phyloP scores from a whole-genome alignment of 2,329 filamentous ascomycete genomes.

The Chaetomium sp. region DNA sequence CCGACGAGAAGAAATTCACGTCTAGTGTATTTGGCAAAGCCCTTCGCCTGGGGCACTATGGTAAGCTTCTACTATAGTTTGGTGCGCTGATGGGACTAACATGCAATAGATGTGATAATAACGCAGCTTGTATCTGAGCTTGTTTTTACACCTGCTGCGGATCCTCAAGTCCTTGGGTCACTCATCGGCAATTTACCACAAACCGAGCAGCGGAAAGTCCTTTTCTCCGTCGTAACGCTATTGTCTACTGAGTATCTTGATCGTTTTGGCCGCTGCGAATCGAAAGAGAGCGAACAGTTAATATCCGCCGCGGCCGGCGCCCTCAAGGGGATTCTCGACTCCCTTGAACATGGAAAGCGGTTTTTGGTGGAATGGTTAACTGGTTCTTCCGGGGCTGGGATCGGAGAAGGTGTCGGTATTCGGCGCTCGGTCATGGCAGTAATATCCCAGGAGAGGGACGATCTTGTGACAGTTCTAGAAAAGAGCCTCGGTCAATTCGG shows the following conservation, averaged over 20 bases:
- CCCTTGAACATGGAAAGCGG: constrained; percentile 42
- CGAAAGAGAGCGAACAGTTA: constrained; percentile 24
- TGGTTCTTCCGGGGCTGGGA: constrained; percentile 55
- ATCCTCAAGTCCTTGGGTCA: constrained; percentile 25
- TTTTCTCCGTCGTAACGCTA: constrained; percentile 36
- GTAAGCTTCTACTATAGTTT: constrained; percentile 36
- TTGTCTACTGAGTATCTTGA: constrained; percentile 42
- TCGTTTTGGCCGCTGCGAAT: constrained; percentile 28
- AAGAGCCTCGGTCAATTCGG: constrained; percentile 69
- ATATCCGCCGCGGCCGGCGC: constrained; percentile 55
- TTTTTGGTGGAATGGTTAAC: constrained; percentile 60
- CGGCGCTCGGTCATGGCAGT: constrained; percentile 59
- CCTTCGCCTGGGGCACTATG: constrained; percentile 65
- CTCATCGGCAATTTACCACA: constrained; percentile 33
- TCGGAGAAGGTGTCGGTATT: constrained; percentile 58
- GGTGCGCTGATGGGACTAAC: constrained; percentile 15
- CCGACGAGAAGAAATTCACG: constrained; percentile 35
- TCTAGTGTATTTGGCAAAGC: constrained; percentile 50
- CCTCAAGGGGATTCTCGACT: constrained; percentile 43
- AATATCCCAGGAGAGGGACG: constrained; percentile 45
- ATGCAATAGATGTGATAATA: constrained; percentile 35
- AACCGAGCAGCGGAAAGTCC: constrained; percentile 39
- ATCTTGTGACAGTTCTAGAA: constrained; percentile 54
- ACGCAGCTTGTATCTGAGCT: constrained; percentile 33
- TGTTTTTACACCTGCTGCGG: constrained; percentile 27